These are phyloP conservation scores for Lichtheimia corymbifera DNA, from an alignment of 371 early-diverging fungal species.

Conservation along the genomic window DNA sequence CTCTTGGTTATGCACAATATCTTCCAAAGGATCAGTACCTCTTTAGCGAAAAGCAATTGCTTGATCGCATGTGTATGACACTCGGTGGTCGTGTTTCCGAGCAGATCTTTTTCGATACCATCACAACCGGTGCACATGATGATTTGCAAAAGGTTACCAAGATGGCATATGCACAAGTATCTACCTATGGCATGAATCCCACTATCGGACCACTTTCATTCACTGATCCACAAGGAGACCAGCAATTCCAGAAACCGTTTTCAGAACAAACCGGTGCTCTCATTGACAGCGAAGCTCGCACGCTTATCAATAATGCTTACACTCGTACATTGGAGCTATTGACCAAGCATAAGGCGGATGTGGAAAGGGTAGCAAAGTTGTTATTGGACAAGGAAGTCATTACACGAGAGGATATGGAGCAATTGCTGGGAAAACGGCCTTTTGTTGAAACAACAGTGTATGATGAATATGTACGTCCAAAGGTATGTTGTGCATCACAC, in stretches of 20 bases:
- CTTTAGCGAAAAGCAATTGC: constrained; percentile 87
- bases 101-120: constrained; percentile 87
- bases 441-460: constrained; percentile 84
- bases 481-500: not conserved
- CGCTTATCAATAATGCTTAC: constrained; percentile 80
- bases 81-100: constrained; percentile 96
- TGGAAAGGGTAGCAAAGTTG: constrained; percentile 92
- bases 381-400: constrained; percentile 96
- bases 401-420: constrained; percentile 92
- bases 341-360: constrained; percentile 77
- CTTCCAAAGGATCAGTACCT: constrained; percentile 97
- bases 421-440: constrained; percentile 86
- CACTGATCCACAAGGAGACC: constrained; percentile 71
- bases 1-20: constrained; percentile 98
- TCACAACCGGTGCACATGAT: constrained; percentile 91
- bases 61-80: constrained; percentile 99
- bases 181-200: constrained; percentile 94
- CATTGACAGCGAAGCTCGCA: constrained; percentile 93
- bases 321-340: constrained; percentile 80
- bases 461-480: constrained; percentile 13
- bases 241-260: constrained; percentile 92
- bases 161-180: constrained; percentile 94
- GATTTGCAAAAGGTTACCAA: constrained; percentile 97
- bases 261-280: constrained; percentile 92
- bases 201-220: constrained; percentile 88